Base-by-base conservation (phyloP, 208 protist species). In the Endotrypanum monterogeii region DNA sequence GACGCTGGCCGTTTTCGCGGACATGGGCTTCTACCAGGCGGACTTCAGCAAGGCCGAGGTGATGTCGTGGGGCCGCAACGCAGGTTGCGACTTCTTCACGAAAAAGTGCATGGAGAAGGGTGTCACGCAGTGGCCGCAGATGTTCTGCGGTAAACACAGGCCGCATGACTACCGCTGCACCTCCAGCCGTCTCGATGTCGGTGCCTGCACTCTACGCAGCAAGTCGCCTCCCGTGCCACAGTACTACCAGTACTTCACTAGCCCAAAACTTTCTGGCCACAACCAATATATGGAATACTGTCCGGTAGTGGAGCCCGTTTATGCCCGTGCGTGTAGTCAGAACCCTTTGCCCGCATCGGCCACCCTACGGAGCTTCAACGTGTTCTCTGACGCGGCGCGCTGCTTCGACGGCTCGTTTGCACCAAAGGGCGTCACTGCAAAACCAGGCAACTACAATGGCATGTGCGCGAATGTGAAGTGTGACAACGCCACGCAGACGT, bases 1-100 rank as follows among this genome's bases (percentile, higher is more conserved):
- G 4, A 98, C 96, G n/a, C 72, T 98, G 58, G 83, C 92, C 0
- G 56, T 80, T 0, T 91, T 98, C 54, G 74, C 93, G 37, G 92
- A 97, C 75, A 71, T 90, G 4, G 88, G 88, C 41, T 95, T 82
- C 72, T 98, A 98, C 84, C 44, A 67, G 23, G 89, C 76, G 25
- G 76, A 89, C 76, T 95, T 85, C 78, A 65, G 5, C 58, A 84
- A 83, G 44, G 89, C 83, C 3, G 87, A 96, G 57, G 66, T 41
- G 28, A 91, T 98, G 83, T 23, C 51, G 41, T 98, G 89, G 90
- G 94, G 92, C 46, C 56, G 74, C 25, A 79, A 89, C 28, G 35
- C 66, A 0, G 90, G 95, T 30, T 97, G 92, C 72, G 44, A 14
- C 30, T 84, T 97, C 16, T 41, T 89, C 23, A 71, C 55, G 5